Conservation (phyloP, 306 rosid genomes). For the Acacia melanoxylon region DNA sequence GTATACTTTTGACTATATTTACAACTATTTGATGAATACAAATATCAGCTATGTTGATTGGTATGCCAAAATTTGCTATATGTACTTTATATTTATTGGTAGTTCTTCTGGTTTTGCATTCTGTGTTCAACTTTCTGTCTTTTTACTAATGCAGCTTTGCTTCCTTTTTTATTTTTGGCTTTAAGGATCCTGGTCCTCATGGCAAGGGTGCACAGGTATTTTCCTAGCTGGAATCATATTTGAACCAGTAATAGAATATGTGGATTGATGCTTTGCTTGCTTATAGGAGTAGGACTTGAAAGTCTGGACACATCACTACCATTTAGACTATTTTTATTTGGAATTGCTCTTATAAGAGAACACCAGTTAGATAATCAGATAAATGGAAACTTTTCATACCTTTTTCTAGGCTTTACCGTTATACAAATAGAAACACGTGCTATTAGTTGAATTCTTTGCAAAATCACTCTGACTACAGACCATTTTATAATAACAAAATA, state of each 20-base stretch:
- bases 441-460: constrained; percentile 12
- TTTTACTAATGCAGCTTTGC: constrained; percentile 20
- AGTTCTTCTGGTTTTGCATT: constrained; percentile 25
- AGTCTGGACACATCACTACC: constrained; percentile 1
- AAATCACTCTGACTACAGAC: neutral
- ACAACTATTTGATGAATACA: constrained; percentile 71
- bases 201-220: constrained; percentile 99
- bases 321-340: constrained; percentile 17
- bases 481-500: neutral
- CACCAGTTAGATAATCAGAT: neutral
- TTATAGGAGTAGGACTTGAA: constrained; percentile 12
- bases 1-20: constrained; percentile 78
- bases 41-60: constrained; percentile 94
- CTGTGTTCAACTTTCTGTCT: constrained; percentile 16
- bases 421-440: neutral
- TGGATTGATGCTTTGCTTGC: neutral
- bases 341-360: constrained; percentile 7
- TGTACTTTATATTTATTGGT: constrained; percentile 5
- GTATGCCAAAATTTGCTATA: constrained; percentile 45
- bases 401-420: constrained; percentile 17
- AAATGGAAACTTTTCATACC: neutral
- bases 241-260: constrained; percentile 21
- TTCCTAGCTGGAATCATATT: constrained; percentile 23
- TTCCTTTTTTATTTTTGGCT: constrained; percentile 52
- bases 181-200: constrained; percentile 97